Evolutionary conservation across 192 early-diverging fungal genomes (phyloP).

Genomic region (Phycomyces nitens): DNA sequence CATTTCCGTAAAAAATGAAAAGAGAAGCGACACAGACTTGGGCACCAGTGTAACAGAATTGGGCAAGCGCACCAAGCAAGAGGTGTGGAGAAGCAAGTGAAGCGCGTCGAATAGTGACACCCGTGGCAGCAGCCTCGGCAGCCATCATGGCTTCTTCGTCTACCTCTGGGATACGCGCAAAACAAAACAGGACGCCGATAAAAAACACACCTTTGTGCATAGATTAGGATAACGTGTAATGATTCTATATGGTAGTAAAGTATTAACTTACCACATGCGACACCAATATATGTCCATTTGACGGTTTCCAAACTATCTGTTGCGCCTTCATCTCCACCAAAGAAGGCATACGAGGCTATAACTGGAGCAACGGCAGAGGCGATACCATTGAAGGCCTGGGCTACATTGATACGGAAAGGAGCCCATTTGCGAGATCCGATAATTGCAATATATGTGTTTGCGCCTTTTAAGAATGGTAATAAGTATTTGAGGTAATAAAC

Average conservation of each 20-base stretch:
- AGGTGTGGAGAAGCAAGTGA: conserved; percentile 27
- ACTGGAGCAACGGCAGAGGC: conserved; percentile 27
- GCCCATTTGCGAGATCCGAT: conserved; percentile 18
- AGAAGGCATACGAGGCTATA: conserved; percentile 35
- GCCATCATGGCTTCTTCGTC: conserved; percentile 40
- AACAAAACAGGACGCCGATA: conserved; percentile 27
- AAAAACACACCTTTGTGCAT: conserved; percentile 23
- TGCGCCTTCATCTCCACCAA: conserved; percentile 17
- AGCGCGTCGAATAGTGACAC: conserved; percentile 17
- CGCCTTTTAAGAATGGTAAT: conserved; percentile 10
- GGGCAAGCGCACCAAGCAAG: conserved; percentile 20
- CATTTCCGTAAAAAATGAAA: conserved; percentile 29
- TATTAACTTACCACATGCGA: conserved; percentile 24
- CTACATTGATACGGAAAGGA: conserved; percentile 30
- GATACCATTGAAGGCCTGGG: conserved; percentile 35
- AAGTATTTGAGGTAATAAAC: background rate
- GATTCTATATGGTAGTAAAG: too few relatives aligned
- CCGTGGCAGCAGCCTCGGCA: conserved; percentile 17
- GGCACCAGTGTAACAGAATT: conserved; percentile 36
- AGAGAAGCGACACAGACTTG: conserved; percentile 33
- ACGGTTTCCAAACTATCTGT: conserved; percentile 15
- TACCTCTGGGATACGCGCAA: conserved; percentile 33
- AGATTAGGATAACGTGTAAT: too few relatives aligned
- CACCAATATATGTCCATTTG: conserved; percentile 34
- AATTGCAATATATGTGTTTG: conserved; percentile 33